Evolutionary conservation across 768 basidiomycete species (phyloP).

Genomic region (Mrakia frigida): DNA sequence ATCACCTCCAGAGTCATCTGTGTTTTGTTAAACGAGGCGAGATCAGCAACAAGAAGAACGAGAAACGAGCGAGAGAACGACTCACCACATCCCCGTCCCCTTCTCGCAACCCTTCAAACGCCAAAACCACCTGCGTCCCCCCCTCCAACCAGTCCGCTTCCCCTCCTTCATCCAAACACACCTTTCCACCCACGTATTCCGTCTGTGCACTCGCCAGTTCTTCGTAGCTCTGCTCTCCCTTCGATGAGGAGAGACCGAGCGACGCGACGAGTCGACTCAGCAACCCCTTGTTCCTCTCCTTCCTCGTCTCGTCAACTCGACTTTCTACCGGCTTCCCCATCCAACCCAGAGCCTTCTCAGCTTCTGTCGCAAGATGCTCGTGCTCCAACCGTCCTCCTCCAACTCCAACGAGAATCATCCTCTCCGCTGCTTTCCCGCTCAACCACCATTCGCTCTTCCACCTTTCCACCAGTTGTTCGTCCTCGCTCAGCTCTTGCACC

Average conservation of each 20-base stretch:
- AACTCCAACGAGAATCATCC: neutral
- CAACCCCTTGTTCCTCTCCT: neutral
- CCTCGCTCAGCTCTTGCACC: neutral
- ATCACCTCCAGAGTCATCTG: constrained; percentile 2
- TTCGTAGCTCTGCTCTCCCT: neutral
- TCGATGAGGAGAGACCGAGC: neutral
- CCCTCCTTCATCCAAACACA: neutral
- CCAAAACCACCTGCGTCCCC: neutral
- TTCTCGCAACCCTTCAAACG: neutral
- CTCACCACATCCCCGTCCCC: constrained; percentile 6
- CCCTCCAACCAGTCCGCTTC: neutral
- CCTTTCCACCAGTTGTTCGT: neutral
- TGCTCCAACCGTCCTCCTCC: neutral
- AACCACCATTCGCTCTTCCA: constrained; percentile 5
- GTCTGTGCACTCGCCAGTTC: neutral
- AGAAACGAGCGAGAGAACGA: neutral
- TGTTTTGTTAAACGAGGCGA: too few relatives aligned
- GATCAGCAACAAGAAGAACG: neutral
- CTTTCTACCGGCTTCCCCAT: neutral
- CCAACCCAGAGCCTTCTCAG: neutral
- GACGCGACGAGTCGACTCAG: neutral
- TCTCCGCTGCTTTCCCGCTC: neutral
- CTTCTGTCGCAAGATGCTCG: neutral
- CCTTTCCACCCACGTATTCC: neutral
- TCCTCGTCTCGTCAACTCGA: neutral